Base-by-base conservation (phyloP, 2,329 filamentous ascomycete genomes). In the Aspergillus felis region DNA sequence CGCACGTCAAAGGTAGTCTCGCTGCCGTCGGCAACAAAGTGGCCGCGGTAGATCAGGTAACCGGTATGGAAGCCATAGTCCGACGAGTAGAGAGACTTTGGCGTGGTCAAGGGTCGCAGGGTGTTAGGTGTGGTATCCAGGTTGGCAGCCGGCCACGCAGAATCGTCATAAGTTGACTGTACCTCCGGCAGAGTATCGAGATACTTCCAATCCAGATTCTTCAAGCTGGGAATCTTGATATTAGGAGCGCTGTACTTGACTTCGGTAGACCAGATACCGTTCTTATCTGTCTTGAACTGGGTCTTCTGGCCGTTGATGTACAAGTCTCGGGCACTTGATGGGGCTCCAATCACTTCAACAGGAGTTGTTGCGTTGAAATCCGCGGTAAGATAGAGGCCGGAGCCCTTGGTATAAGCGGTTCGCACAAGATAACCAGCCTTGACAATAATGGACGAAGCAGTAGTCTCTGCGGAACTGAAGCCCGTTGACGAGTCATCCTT, bases 21-120 rank as follows among this genome's bases (percentile, higher is more conserved):
- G 1, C 79, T 74, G 17, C 87, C 87, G 1, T 77, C 81, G 4
- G 88, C 84, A 0, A 76, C 81, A 68, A 93, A 92, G 62, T 85
- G 80, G 0, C 88, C 89, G 1, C 89, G 83, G 76, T 84, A 92
- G 50, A 92, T 64, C 0, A 92, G 78, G 1, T 83, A 83, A 3
- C 89, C 89, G 0, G 85, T 81, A 69, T 90, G 80, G 72, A 86
- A 92, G 25, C 89, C 89, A 66, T 92, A 92, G 71, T 92, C 89
- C 17, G 83, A 83, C 0, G 80, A 81, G 65, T 88, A 90, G 0
- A 92, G 81, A 0, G 84, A 86, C 0, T 83, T 85, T 0, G 88
- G 85, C 0, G 89, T 92, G 0, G 77, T 81, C 2, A 87, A 74
- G 1, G 80, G 74, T 24, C 74, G 66, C 20, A 79, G 75, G 0